Evolutionary conservation across 257 asterid species (phyloP), one percentile per base, ranked within the genome.

Genomic region (Solanum pinnatisectum): DNA sequence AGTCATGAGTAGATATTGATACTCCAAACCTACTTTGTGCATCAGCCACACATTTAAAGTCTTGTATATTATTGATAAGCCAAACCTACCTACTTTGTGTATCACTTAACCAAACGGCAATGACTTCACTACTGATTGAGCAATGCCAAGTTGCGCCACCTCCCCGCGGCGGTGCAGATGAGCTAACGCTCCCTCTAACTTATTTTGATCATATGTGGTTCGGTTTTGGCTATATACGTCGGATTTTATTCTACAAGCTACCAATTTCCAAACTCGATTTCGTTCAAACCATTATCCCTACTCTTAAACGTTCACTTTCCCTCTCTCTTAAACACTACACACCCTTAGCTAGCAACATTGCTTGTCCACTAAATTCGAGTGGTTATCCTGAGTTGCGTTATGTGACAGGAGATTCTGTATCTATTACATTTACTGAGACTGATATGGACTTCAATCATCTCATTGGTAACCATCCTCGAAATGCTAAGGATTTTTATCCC

Each of bases 191-290:
- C 42, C 42, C 42, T 39, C 42, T 39, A 39, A 39, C 42, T 39
- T 39, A 83, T n/a, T 88, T 88, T 39, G 90, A 86, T 77, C 14
- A 86, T 30, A 8, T 65, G 8, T 90, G 89, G 89, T 22, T 74
- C 16, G 4, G n/a, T 49, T 71, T 71, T 82, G 70, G 63, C 10
- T 74, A 11, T 2, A 73, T 85, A 44, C 84, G 52, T 3, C 32
- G 83, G 16, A 60, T 89, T 37, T 7, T 78, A 16, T 84, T 87
- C 86, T 90, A 87, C 32, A 10, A 79, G 27, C 12, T 40, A 6
- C 74, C 87, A 1, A 3, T 79, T 16, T 67, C 90, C 27, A 86
- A 71, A 20, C 3, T 52, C 22, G 23, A 87, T n/a, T 83, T 87
- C 30, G 3, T 40, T 5, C 60, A 40, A 77, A n/a, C 7, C 22